Percentiles rank a stretch among this genome's conserved stretches.
These are phyloP conservation scores for Chaetoceros tenuissimus DNA, from an alignment of 108 stramenopile species.

Conservation along the genomic window DNA sequence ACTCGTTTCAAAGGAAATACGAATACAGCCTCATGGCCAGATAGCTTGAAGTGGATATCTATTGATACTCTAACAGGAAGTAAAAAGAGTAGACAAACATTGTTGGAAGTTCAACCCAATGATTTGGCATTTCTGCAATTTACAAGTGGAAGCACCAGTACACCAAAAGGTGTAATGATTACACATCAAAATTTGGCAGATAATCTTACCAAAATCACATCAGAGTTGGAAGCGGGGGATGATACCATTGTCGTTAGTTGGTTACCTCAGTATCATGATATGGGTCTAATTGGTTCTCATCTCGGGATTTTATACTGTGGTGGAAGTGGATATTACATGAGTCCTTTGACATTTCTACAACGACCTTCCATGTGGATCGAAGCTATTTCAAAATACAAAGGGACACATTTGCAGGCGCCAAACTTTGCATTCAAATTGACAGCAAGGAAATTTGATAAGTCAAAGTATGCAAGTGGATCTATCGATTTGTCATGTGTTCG, in stretches of 20 bases:
- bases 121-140: slow-evolving; percentile 94
- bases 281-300: slow-evolving; percentile 97
- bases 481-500: slow-evolving; percentile 76
- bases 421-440: slow-evolving; percentile 95
- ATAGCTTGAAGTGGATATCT: slow-evolving; percentile 60
- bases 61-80: slow-evolving; percentile 36
- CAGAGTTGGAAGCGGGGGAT: slow-evolving; percentile 55
- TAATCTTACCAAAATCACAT: slow-evolving; percentile 84
- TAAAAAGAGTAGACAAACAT: slow-evolving; percentile 3
- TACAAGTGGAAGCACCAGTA: slow-evolving; percentile 93
- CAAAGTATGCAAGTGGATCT: slow-evolving; percentile 24
- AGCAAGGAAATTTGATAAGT: slow-evolving; percentile 75
- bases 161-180: slow-evolving; percentile 94
- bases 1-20: slow-evolving; percentile 3
- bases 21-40: slow-evolving; percentile 48
- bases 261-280: slow-evolving; percentile 99
- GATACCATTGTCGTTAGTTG: slow-evolving; percentile 92
- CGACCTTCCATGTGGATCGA: slow-evolving; percentile 91
- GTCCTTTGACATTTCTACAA: slow-evolving; percentile 90
- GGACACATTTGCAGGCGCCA: slow-evolving; percentile 96
- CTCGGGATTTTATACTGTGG: slow-evolving; percentile 93
- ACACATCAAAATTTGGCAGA: slow-evolving; percentile 85
- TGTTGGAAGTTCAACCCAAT: background rate
- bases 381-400: slow-evolving; percentile 66
- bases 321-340: slow-evolving; percentile 92